These are phyloP conservation scores for Ceratobasidium sp. DNA, from an alignment of 1,284 basidiomycete species.

Conservation along the genomic window DNA sequence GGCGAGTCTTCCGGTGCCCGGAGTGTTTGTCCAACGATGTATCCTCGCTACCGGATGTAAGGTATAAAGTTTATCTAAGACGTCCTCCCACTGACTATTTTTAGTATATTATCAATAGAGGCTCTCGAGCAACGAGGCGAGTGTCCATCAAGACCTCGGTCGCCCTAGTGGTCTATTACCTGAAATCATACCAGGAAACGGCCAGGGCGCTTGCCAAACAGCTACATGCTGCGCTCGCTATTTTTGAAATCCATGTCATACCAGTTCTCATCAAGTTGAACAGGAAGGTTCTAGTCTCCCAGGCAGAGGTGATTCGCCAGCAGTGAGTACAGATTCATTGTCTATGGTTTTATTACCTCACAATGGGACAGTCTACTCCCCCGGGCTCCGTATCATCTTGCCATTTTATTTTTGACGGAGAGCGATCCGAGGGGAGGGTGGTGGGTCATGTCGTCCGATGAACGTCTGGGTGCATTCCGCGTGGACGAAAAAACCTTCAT, in stretches of 20 bases:
- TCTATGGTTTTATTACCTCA: background rate
- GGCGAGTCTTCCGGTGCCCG: background rate
- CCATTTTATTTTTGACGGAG: slow-evolving; percentile 19
- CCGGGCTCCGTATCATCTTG: slow-evolving; percentile 16
- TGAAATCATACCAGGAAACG: background rate
- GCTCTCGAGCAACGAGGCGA: background rate
- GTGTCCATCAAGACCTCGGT: background rate
- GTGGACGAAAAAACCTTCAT: background rate
- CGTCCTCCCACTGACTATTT: background rate
- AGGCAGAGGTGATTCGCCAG: background rate
- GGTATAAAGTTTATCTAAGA: background rate
- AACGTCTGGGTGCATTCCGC: background rate
- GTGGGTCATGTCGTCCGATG: background rate
- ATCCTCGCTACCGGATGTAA: background rate
- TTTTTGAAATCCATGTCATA: slow-evolving; percentile 7
- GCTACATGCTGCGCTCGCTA: background rate
- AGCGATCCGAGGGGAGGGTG: slow-evolving; percentile 25
- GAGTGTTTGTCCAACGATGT: background rate
- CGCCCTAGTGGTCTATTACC: background rate
- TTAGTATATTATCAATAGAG: slow-evolving; percentile 21
- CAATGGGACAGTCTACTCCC: background rate
- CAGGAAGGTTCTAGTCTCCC: background rate
- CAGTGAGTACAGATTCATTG: background rate
- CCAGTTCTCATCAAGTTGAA: background rate
- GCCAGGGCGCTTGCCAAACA: background rate